Base-by-base conservation (phyloP, 805 yeast species). In the Candida piceae region DNA sequence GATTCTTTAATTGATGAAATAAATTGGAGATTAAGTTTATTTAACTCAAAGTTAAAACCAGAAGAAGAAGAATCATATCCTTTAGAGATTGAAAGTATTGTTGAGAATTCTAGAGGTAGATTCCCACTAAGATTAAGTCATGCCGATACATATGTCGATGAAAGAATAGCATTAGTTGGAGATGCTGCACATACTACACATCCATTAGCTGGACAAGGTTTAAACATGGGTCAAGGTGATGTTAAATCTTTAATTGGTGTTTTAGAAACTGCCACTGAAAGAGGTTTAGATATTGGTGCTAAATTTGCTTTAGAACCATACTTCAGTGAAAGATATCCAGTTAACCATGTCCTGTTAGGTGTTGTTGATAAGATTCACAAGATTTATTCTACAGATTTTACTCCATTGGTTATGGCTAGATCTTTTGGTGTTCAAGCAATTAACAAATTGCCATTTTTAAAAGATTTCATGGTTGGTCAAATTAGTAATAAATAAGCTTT, bases 131-230 rank as follows among this genome's bases (percentile, higher is more conserved):
- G 80, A 48, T 62, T 90, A 65, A 78, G 88, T 16, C 97, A 93
- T 55, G 95, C 96, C 3, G 97, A 93, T 53, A 74, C 84, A 1
- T 93, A 93, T 56, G 78, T 86, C 15, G 77, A 77, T 2, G 89
- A 84, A 4, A 70, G 97, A 47, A 72, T 90, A 21, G 97, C 97
- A 0, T 64, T 93, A n/a, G 84, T 90, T 8, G 98, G 98, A 18
- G 98, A 93, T 62, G 97, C 98, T 1, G 97, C 97, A 0, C 98
- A 93, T 52, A 83, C 97, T 0, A 86, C 96, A 1, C 97, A 93
- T 58, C 98, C 98, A 3, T 69, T 93, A 41, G 97, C 97, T 4
- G 98, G 98, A 8, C 98, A 93, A 62, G 98, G 98, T 18, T 72
- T 93, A 39, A 93, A 93, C 60, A 88, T 90, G 96, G 98, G 98